phyloP scores from a whole-genome alignment of 73 alveolate genomes.

The Paramecium primaurelia region DNA sequence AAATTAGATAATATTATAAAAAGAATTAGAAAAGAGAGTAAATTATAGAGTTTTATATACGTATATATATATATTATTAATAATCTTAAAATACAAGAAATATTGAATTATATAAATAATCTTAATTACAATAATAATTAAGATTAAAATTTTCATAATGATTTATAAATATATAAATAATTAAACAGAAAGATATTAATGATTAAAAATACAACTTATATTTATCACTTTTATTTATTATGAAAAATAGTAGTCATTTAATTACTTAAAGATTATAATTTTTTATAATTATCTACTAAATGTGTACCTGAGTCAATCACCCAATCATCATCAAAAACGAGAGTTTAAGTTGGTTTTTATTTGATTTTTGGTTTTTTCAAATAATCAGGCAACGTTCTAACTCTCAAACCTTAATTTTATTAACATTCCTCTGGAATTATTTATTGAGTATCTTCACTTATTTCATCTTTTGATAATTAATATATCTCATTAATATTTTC shows the following conservation, averaged over 20 bases:
- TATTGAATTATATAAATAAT: too few species aligned
- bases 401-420: neutral
- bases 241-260: neutral
- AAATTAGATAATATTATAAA: too few species aligned
- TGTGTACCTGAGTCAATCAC: neutral
- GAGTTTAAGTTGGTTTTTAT: neutral
- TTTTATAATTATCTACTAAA: neutral
- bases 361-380: neutral
- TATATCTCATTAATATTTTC: neutral
- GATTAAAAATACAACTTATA: neutral
- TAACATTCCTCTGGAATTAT: neutral
- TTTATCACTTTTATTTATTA: neutral
- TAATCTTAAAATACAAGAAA: too few species aligned
- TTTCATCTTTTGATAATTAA: neutral
- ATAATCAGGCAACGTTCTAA: neutral
- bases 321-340: neutral
- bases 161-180: too few species aligned
- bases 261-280: neutral
- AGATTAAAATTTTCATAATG: too few species aligned
- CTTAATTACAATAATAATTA: too few species aligned
- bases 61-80: too few species aligned
- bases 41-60: too few species aligned
- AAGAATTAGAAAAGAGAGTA: too few species aligned
- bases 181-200: too few species aligned
- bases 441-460: neutral